Evolutionary conservation across 208 protist genomes (phyloP).

Genomic region (Crithidia brevicula): DNA sequence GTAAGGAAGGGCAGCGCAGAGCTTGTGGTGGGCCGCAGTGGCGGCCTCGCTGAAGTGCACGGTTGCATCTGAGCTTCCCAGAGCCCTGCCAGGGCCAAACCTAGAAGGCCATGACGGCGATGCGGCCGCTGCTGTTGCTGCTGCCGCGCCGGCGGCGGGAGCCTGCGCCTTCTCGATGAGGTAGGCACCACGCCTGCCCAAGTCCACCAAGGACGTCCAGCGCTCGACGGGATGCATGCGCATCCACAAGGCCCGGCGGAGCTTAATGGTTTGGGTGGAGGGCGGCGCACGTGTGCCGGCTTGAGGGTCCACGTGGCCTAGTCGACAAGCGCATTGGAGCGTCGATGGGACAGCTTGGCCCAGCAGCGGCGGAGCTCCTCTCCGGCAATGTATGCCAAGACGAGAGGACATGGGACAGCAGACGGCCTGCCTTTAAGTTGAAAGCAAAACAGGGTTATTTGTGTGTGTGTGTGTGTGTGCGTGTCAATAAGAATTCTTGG

Average conservation of each 20-base stretch:
- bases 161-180: constrained; percentile 41
- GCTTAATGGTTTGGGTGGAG: constrained; percentile 9
- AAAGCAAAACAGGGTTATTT: no score
- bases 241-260: constrained; percentile 56
- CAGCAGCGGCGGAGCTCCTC: background rate
- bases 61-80: constrained; percentile 23
- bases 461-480: no score
- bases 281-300: background rate
- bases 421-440: no score
- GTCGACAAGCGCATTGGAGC: background rate
- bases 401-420: background rate
- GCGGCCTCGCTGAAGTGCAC: constrained; percentile 34
- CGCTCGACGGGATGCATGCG: constrained; percentile 72
- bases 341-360: background rate
- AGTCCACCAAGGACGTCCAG: constrained; percentile 73
- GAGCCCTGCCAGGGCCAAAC: no score
- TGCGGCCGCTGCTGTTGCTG: background rate
- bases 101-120: no score
- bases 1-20: constrained; percentile 63
- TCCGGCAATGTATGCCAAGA: background rate
- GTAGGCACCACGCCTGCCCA: constrained; percentile 53
- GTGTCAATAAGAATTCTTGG: no score
- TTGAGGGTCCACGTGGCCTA: background rate
- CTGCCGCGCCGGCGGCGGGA: background rate
- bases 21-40: constrained; percentile 25